Evolutionary conservation across 306 rosid species (phyloP).

Genomic region (Vigna mungo): DNA sequence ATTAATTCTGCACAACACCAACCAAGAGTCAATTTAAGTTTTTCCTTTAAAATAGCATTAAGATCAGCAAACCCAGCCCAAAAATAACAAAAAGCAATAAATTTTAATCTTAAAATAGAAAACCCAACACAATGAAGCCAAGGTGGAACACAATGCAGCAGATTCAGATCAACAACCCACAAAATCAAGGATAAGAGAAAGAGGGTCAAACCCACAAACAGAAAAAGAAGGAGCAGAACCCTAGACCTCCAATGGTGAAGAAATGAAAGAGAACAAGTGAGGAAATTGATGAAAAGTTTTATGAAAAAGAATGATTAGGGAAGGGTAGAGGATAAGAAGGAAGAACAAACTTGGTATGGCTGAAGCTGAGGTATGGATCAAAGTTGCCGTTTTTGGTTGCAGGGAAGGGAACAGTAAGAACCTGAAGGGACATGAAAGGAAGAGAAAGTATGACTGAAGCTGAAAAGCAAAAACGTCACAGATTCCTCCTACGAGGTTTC

Average conservation of each 20-base stretch:
- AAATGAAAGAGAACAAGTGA: neutral
- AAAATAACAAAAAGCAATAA: neutral
- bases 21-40: conserved; percentile 37
- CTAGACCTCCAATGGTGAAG: conserved; percentile 35
- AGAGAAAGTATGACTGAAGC: conserved; percentile 40
- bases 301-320: neutral
- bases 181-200: conserved; percentile 31
- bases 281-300: conserved; percentile 9
- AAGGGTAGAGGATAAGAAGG: neutral
- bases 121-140: neutral
- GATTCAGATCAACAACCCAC: neutral
- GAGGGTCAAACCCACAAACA: conserved; percentile 20
- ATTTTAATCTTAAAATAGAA: conserved; percentile 1
- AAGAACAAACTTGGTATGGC: conserved; percentile 23
- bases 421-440: conserved; percentile 40
- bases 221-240: conserved; percentile 33
- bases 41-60: conserved; percentile 26
- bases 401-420: conserved; percentile 32
- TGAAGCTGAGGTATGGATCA: neutral
- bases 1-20: conserved; percentile 31
- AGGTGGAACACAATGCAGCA: neutral
- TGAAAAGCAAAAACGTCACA: conserved; percentile 40
- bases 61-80: conserved; percentile 13
- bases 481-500: conserved; percentile 59
- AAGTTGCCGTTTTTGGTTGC: conserved; percentile 36